phyloP scores from a whole-genome alignment of 345 rosid genomes.

The Aurinia saxatilis region DNA sequence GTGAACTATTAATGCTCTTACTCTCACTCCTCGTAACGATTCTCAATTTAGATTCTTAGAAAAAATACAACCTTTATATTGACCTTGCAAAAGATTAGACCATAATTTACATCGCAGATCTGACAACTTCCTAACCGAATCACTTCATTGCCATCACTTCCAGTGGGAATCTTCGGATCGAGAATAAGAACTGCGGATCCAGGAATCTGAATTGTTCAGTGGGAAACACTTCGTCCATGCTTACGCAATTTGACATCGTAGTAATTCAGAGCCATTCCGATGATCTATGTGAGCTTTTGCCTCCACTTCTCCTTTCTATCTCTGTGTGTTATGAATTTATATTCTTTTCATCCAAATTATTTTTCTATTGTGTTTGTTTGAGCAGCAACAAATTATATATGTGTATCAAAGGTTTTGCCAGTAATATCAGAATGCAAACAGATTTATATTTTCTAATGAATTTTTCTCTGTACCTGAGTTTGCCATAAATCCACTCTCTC shows the following conservation, averaged over 20 bases:
- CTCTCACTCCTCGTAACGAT: no score
- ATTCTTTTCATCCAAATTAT: neutral
- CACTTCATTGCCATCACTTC: no score
- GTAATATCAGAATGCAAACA: slow-evolving; percentile 62
- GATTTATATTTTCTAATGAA: slow-evolving; percentile 76
- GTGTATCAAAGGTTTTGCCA: slow-evolving; percentile 81
- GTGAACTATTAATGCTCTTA: no score
- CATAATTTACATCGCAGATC: no score
- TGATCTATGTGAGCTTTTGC: slow-evolving; percentile 40
- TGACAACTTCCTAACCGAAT: no score
- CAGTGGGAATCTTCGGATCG: no score
- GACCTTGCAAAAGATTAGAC: no score
- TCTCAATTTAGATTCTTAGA: no score
- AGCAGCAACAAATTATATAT: slow-evolving; percentile 80
- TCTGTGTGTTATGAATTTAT: neutral
- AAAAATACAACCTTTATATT: no score
- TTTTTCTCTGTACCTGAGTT: slow-evolving; percentile 83
- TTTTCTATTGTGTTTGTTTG: slow-evolving; percentile 18
- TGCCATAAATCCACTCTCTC: slow-evolving; percentile 84
- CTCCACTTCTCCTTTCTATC: neutral
- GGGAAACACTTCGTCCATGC: slow-evolving; percentile 89
- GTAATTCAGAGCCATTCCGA: slow-evolving; percentile 80
- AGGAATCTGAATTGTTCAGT: no score
- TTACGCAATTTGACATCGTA: slow-evolving; percentile 89
- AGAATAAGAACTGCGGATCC: no score